Percentiles rank a stretch among this genome's conserved stretches.
Evolutionary conservation across 2,329 filamentous ascomycete genomes (phyloP).

Genomic region (Gyromitra esculenta): DNA sequence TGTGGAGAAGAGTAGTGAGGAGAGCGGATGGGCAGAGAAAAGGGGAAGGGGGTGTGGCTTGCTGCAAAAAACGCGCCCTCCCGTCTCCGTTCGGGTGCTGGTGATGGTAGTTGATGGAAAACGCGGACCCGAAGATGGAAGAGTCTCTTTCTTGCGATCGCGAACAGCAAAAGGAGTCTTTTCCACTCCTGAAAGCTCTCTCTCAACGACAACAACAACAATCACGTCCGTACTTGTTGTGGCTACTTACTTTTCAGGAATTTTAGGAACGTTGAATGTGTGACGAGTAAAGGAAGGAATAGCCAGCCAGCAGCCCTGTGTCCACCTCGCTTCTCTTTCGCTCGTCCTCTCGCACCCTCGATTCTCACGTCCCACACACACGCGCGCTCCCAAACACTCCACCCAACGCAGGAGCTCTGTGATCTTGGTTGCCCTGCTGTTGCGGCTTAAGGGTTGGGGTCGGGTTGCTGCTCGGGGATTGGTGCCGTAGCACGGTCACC

Average conservation of each 20-base stretch:
- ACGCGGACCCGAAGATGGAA: slow-evolving; percentile 9
- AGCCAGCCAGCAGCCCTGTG: slow-evolving; percentile 30
- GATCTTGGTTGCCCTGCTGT: slow-evolving; percentile 37
- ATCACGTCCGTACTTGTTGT: slow-evolving; percentile 3
- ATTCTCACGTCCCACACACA: slow-evolving; percentile 38
- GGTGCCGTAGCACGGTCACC: slow-evolving; percentile 51
- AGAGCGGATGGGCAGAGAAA: slow-evolving; percentile 40
- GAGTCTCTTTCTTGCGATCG: slow-evolving; percentile 9
- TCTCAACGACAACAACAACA: slow-evolving; percentile 10
- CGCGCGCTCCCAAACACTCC: slow-evolving; percentile 39
- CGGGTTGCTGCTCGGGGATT: slow-evolving; percentile 52
- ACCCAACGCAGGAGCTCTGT: slow-evolving; percentile 36
- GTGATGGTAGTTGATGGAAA: slow-evolving; percentile 15
- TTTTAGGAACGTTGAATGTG: slow-evolving; percentile 15
- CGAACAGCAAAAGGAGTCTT: slow-evolving; percentile 15
- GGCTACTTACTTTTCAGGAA: slow-evolving; percentile 20
- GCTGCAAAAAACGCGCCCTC: slow-evolving; percentile 52
- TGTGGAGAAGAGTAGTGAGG: slow-evolving; percentile 33
- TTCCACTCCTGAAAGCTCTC: slow-evolving; percentile 3
- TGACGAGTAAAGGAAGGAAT: slow-evolving; percentile 41
- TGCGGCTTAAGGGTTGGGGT: slow-evolving; percentile 48
- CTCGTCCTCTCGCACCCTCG: slow-evolving; percentile 22
- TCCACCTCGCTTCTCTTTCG: slow-evolving; percentile 25
- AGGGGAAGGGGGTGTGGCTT: slow-evolving; percentile 48
- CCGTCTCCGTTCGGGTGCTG: slow-evolving; percentile 39